phyloP scores from a whole-genome alignment of 2,329 filamentous ascomycete genomes.

The Hymenoscyphus scutula region DNA sequence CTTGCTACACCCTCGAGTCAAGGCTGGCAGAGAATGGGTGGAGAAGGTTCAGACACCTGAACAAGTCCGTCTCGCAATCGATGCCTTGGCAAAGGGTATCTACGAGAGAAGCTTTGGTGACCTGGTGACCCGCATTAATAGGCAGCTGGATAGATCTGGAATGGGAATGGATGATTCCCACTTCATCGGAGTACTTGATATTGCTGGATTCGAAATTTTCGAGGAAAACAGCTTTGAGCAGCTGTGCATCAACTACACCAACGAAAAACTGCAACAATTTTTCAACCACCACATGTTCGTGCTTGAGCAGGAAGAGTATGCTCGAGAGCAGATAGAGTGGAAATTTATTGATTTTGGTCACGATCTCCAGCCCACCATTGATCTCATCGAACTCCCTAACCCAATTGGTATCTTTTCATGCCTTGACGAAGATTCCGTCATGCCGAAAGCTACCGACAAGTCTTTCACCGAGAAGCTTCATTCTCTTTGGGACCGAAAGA shows the following conservation, averaged over 20 bases:
- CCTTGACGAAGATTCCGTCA: slow-evolving; percentile 94
- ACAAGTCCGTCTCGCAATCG: slow-evolving; percentile 84
- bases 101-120: slow-evolving; percentile 96
- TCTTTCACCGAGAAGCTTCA: slow-evolving; percentile 98
- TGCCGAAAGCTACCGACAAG: slow-evolving; percentile 97
- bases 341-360: slow-evolving; percentile 99
- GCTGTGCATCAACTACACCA: slow-evolving; percentile 99
- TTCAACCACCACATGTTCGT: slow-evolving; percentile 99
- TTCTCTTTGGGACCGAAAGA: slow-evolving; percentile 93
- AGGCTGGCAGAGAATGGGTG: slow-evolving; percentile 96
- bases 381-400: slow-evolving; percentile 92
- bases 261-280: slow-evolving; percentile 98
- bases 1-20: slow-evolving; percentile 87
- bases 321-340: slow-evolving; percentile 97
- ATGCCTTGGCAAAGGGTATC: slow-evolving; percentile 93
- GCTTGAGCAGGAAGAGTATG: slow-evolving; percentile 96
- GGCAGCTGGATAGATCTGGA: slow-evolving; percentile 82
- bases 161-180: slow-evolving; percentile 82
- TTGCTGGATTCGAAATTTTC: slow-evolving; percentile 98
- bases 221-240: slow-evolving; percentile 98
- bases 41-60: slow-evolving; percentile 98
- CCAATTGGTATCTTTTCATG: slow-evolving; percentile 99
- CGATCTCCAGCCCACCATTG: slow-evolving; percentile 95
- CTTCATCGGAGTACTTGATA: slow-evolving; percentile 98
- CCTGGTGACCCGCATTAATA: slow-evolving; percentile 87